Evolutionary conservation across 1,284 basidiomycete species (phyloP), one percentile per base, ranked within the genome.

Genomic region (Exsudoporus floridanus): DNA sequence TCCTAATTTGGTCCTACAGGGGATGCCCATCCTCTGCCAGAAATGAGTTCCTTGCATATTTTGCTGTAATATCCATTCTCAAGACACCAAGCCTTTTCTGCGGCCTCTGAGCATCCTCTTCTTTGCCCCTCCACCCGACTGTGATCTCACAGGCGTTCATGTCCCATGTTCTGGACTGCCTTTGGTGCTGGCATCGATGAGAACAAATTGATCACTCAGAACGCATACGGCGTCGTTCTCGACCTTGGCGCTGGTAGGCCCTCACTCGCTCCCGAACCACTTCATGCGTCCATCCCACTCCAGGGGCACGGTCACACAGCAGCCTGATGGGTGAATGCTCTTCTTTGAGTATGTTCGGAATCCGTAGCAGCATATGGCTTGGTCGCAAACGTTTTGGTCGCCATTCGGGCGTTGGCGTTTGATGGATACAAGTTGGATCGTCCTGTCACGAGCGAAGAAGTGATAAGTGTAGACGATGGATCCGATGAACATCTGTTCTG

Each of bases 381-480:
- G 80, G 77, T 88, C 84, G 83, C 87, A 90, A 67, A 59, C 72
- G 1, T 75, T 85, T 46, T 88, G 85, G 84, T 76, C 82, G 4
- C 86, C 86, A 1, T 88, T 3, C 89, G 87, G 88, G 61, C 61
- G 6, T 27, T 72, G 0, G 65, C 70, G 1, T 81, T 83, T 54
- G 84, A 80, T 58, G 84, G 86, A 9, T 89, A 86, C 60, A 71
- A 70, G 53, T 56, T 88, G 40, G 81, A 86, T 59, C 72, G 81
- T 10, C 80, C 82, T n/a, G n/a, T n/a, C n/a, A 67, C 71, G 25
- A 81, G 77, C 77, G 69, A 61, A 36, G 74, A 79, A 49, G 60
- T 77, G 13, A 81, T 77, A 73, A 73, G 73, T 2, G 75, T 78
- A 56, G 72, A 76, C 3, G 73, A 64, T 9, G 77, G 81, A 52